Conservation (phyloP, 2,329 filamentous ascomycete species). For the Capronia americana region DNA sequence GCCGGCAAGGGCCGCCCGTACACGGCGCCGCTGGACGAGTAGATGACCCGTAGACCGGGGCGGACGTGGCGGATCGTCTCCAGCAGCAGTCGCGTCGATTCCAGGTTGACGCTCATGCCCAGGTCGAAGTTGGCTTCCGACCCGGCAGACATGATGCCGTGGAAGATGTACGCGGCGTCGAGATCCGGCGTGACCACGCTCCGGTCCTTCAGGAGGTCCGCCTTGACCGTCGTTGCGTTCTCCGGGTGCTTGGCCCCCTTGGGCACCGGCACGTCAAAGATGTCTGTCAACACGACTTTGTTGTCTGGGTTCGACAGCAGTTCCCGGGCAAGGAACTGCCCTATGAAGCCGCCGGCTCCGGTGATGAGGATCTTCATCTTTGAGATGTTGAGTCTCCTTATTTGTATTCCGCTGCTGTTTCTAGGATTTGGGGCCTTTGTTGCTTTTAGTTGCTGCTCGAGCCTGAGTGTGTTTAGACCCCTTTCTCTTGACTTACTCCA, state of each 20-base stretch:
- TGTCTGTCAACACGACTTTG: conserved; percentile 63
- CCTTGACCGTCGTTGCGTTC: conserved; percentile 58
- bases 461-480: not conserved
- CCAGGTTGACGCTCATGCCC: conserved; percentile 66
- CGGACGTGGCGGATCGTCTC: conserved; percentile 58
- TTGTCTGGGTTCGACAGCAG: conserved; percentile 58
- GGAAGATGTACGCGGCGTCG: conserved; percentile 65
- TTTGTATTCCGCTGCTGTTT: not conserved
- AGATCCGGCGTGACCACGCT: conserved; percentile 51
- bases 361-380: conserved; percentile 67
- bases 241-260: conserved; percentile 55
- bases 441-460: not conserved
- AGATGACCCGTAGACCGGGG: conserved; percentile 65
- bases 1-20: conserved; percentile 65
- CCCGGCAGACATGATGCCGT: conserved; percentile 71
- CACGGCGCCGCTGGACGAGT: conserved; percentile 68
- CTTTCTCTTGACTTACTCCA: not conserved
- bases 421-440: not conserved
- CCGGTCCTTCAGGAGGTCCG: conserved; percentile 60
- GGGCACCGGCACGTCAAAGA: conserved; percentile 61
- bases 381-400: not conserved
- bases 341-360: conserved; percentile 69
- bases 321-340: conserved; percentile 64
- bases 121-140: conserved; percentile 67
- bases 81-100: conserved; percentile 63